Evolutionary conservation across 106 monocot genomes (phyloP).

Genomic region (Dioscorea dumetorum): DNA sequence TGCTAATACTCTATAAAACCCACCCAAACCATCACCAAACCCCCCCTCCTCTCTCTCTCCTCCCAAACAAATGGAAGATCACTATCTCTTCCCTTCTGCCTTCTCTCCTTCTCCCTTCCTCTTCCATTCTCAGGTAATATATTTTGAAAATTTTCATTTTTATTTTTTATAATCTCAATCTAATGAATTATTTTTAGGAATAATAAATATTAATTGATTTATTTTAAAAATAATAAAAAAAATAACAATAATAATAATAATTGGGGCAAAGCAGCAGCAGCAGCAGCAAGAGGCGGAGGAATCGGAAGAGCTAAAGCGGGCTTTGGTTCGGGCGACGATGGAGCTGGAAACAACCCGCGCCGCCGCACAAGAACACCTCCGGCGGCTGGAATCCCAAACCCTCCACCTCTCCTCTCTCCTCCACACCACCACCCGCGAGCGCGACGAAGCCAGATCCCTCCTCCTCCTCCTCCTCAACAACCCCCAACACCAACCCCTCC

Average conservation of each 20-base stretch:
- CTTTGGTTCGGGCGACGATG: constrained; percentile 21
- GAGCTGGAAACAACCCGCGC: constrained; percentile 52
- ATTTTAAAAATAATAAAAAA: too few species aligned
- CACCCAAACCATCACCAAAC: background rate
- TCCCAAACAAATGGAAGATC: too few species aligned
- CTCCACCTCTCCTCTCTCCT: constrained; percentile 39
- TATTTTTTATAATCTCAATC: too few species aligned
- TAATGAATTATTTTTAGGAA: too few species aligned
- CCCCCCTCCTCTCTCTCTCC: too few species aligned
- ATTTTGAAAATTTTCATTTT: too few species aligned
- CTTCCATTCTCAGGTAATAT: background rate
- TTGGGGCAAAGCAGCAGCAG: too few species aligned
- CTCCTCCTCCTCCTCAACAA: constrained; percentile 10
- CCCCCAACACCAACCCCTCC: background rate
- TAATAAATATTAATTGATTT: too few species aligned
- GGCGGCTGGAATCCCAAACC: constrained; percentile 30
- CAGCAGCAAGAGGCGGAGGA: too few species aligned
- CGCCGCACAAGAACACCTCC: constrained; percentile 42
- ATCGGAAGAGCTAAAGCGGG: constrained; percentile 22
- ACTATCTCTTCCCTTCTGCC: background rate
- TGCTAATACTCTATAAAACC: too few species aligned
- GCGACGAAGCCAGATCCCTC: constrained; percentile 33
- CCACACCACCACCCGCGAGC: constrained; percentile 36
- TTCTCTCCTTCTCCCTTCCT: background rate
- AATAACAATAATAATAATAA: too few species aligned